Percentiles rank a stretch among this genome's conserved stretches.
These are phyloP conservation scores for Botrytis porri DNA, from an alignment of 2,329 filamentous ascomycete species.

Conservation along the genomic window DNA sequence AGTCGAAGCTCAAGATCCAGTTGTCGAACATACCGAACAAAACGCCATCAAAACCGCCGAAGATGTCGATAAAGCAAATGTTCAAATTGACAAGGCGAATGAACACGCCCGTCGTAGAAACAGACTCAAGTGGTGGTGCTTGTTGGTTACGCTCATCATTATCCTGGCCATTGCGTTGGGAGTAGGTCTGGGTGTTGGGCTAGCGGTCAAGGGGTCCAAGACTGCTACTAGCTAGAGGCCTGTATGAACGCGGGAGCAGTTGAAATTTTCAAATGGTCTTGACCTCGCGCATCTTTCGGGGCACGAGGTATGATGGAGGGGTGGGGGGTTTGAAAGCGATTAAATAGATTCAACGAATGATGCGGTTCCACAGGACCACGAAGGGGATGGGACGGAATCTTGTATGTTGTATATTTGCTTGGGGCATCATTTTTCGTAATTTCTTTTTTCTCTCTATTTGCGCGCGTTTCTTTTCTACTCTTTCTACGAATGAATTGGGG, in stretches of 20 bases:
- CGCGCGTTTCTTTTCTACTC: neutral
- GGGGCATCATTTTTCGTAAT: conserved; percentile 4
- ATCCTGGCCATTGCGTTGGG: conserved; percentile 56
- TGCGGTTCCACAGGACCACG: neutral
- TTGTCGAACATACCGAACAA: conserved; percentile 59
- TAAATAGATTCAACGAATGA: conserved; percentile 3
- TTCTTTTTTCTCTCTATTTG: neutral
- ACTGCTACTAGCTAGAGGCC: conserved; percentile 6
- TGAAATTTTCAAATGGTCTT: neutral
- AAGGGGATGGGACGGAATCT: neutral
- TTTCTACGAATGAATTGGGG: conserved; percentile 6
- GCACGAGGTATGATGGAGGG: neutral
- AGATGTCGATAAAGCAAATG: conserved; percentile 67
- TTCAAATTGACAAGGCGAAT: conserved; percentile 66
- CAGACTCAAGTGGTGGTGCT: conserved; percentile 80
- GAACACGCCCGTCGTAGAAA: conserved; percentile 63
- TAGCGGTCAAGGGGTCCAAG: conserved; percentile 26
- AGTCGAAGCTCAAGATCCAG: conserved; percentile 68
- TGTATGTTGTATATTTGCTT: conserved; percentile 19
- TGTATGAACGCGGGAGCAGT: neutral
- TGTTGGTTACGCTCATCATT: conserved; percentile 59
- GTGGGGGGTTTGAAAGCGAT: conserved; percentile 11
- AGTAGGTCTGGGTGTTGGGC: conserved; percentile 42
- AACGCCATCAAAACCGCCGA: conserved; percentile 64
- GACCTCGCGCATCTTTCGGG: neutral